Evolutionary conservation across 192 early-diverging fungal species (phyloP).

Genomic region (Backusella australiensis): DNA sequence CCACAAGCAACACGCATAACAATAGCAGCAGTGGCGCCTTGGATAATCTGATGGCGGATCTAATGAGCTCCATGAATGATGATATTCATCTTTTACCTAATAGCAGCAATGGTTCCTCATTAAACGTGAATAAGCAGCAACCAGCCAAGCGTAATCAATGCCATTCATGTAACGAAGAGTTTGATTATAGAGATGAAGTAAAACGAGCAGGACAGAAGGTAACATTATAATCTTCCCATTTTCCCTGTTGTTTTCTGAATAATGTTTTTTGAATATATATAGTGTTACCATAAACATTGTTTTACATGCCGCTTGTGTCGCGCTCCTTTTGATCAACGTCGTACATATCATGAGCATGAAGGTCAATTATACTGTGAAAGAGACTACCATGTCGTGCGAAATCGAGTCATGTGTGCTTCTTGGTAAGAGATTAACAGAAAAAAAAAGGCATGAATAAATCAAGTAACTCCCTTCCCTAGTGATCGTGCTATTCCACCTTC

Average conservation of each 20-base stretch:
- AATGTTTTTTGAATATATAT: neutral
- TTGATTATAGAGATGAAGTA: conserved; percentile 30
- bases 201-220: conserved; percentile 20
- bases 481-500: conserved; percentile 31
- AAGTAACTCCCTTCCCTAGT: conserved; percentile 11
- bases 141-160: neutral
- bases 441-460: neutral
- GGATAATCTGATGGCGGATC: conserved; percentile 32
- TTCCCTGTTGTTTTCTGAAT: neutral
- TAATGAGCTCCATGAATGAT: conserved; percentile 32
- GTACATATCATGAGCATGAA: conserved; percentile 50
- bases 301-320: conserved; percentile 58
- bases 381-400: conserved; percentile 45
- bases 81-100: neutral
- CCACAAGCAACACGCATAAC: neutral
- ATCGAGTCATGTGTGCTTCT: conserved; percentile 45
- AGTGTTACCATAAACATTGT: conserved; percentile 47
- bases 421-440: conserved; percentile 40
- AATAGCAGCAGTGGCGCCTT: conserved; percentile 20
- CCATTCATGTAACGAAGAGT: conserved; percentile 20
- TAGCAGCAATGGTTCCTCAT: neutral
- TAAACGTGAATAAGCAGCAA: neutral
- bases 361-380: conserved; percentile 61
- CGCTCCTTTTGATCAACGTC: conserved; percentile 41
- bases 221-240: neutral